Base-by-base conservation (phyloP, 2,329 filamentous ascomycete genomes). In the Claviceps sp. region DNA sequence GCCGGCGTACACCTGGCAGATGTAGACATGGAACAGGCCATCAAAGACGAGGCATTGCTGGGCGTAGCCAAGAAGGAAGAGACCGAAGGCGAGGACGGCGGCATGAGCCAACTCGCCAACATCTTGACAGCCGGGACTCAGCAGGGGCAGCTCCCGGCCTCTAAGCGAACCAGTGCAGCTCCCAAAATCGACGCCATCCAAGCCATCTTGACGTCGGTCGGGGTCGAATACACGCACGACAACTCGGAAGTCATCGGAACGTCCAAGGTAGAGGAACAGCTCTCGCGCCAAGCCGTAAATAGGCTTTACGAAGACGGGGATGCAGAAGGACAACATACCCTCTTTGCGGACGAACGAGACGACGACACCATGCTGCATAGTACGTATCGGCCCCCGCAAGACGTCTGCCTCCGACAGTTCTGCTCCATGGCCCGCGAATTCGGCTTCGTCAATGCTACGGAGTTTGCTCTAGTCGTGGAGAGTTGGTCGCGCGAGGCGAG, bases 221-320 rank as follows among this genome's bases (percentile, higher is more conserved):
- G 93, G 2, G 90, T 98, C 0, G 83, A 93, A 61, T 98, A 98
- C 65, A 95, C 89, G 0, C 93, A 98, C 62, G 86, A 97, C 59
- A 98, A 98, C 64, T 88, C 87, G 1, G 90, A 98, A 67, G 90
- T 98, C 14, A 80, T 98, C 52, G 93, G 93, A 11, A 85, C 88
- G 1, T 93, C 86, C n/a, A 88, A 85, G 58, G 78, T 96, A n/a
- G 93, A 98, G 68, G 85, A 86, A 56, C 80, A 84, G 52, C 78
- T 98, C 5, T 90, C 86, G 45, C 82, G 83, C 20, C 81, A 80
- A 43, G 93, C 91, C 4, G 81, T 85, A 61, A 74, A 83, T 61
- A 71, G 72, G 0, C 75, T 73, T 3, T 75, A 75, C 52, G 61
- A 59, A 1, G 64, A 62, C 26, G 64, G 61, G 4, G 71, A 76